A percentile compares a stretch with the other conserved stretches of the same genome.
phyloP scores from a whole-genome alignment of 2,329 filamentous ascomycete species.

The Fusarium compactum region DNA sequence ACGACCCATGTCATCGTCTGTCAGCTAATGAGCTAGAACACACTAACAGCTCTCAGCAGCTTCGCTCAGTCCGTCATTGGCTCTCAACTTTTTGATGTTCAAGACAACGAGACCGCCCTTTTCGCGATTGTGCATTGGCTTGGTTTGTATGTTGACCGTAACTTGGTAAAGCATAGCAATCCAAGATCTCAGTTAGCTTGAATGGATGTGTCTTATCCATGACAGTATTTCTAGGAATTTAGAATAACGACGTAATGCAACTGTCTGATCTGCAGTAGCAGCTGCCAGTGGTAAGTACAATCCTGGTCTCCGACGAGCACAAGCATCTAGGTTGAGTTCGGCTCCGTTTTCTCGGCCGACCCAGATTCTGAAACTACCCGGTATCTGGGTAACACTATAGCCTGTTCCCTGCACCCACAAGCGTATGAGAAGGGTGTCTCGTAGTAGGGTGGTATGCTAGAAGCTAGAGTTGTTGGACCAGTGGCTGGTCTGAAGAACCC shows the following conservation, averaged over 20 bases:
- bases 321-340: neutral
- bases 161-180: neutral
- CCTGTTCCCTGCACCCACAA: neutral
- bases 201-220: neutral
- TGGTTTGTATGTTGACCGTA: neutral
- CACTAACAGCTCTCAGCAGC: slow-evolving; percentile 3
- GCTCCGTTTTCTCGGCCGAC: neutral
- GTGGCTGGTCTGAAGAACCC: neutral
- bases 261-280: neutral
- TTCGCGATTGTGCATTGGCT: neutral
- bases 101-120: neutral
- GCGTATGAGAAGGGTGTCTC: neutral
- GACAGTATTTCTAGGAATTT: neutral
- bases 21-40: slow-evolving; percentile 18
- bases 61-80: slow-evolving; percentile 11
- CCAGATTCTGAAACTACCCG: neutral
- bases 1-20: slow-evolving; percentile 17
- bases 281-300: neutral
- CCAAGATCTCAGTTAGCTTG: neutral
- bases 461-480: neutral
- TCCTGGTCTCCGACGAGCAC: neutral
- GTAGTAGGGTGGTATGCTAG: neutral
- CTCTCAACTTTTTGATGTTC: neutral
- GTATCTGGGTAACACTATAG: neutral
- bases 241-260: neutral